phyloP scores from a whole-genome alignment of 2,329 filamentous ascomycete genomes.

The Penicillium sp. region DNA sequence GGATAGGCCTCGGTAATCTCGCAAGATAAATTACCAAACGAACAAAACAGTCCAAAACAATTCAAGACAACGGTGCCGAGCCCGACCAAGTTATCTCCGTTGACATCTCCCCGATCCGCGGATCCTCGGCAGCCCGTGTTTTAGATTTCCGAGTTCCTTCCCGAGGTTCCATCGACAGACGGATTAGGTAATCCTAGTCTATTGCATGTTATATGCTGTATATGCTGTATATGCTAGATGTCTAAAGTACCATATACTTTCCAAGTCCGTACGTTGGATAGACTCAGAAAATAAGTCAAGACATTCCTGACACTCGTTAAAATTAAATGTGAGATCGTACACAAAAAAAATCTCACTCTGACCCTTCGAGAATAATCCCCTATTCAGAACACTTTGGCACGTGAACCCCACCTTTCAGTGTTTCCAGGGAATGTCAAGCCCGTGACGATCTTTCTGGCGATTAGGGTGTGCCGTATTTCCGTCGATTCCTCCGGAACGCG shows the following conservation, averaged over 20 bases:
- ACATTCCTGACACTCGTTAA: too few species aligned
- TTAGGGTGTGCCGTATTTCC: conserved; percentile 4
- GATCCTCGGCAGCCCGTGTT: conserved; percentile 9
- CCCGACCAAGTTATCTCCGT: conserved; percentile 1
- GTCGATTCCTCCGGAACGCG: neutral
- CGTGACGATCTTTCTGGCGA: neutral
- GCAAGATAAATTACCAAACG: too few species aligned
- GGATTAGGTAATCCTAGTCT: too few species aligned
- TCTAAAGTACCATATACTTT: neutral
- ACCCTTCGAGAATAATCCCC: conserved; percentile 4
- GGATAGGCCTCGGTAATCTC: neutral
- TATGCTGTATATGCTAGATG: neutral
- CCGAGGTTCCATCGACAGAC: too few species aligned
- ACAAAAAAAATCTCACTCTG: neutral
- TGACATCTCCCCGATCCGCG: neutral
- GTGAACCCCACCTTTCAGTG: neutral
- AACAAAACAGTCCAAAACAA: neutral
- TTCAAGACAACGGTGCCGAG: neutral
- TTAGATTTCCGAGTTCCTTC: neutral
- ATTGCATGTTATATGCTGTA: too few species aligned
- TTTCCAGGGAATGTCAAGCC: neutral
- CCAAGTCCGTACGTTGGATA: too few species aligned
- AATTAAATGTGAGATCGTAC: too few species aligned
- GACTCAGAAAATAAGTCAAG: too few species aligned
- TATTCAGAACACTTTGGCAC: neutral